A percentile compares a stretch with the other conserved stretches of the same genome.
Conservation (phyloP, 768 basidiomycete species). For the Tulasnella sp. region DNA sequence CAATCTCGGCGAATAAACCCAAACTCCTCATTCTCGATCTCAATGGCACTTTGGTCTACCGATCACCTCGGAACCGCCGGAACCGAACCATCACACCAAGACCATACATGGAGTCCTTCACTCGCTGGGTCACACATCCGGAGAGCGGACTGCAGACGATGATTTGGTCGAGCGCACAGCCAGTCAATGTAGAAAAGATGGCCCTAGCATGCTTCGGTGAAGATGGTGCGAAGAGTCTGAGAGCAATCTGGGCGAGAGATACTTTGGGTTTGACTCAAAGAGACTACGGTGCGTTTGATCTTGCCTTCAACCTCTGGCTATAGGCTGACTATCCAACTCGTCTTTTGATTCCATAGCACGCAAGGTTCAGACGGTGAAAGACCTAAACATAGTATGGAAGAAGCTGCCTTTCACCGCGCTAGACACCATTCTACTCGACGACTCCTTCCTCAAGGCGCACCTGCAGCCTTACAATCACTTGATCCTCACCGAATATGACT, state of each 20-base stretch:
- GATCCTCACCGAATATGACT: slow-evolving; percentile 15
- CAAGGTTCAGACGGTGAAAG: slow-evolving; percentile 55
- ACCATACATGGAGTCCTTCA: slow-evolving; percentile 55
- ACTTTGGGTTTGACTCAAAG: slow-evolving; percentile 52
- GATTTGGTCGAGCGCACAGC: slow-evolving; percentile 84
- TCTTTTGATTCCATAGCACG: too few species aligned
- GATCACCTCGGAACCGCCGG: background rate
- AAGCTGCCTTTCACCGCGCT: slow-evolving; percentile 36
- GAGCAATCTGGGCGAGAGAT: slow-evolving; percentile 65
- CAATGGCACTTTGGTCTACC: slow-evolving; percentile 17
- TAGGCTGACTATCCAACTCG: too few species aligned
- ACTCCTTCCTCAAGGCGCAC: slow-evolving; percentile 44
- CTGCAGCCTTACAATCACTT: slow-evolving; percentile 78
- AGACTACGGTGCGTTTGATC: slow-evolving; percentile 67
- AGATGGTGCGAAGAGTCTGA: slow-evolving; percentile 25
- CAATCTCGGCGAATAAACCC: background rate
- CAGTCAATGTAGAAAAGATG: slow-evolving; percentile 69
- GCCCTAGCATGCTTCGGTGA: slow-evolving; percentile 48
- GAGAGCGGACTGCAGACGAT: slow-evolving; percentile 75
- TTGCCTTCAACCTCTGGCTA: too few species aligned
- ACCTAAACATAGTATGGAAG: slow-evolving; percentile 61
- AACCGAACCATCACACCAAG: slow-evolving; percentile 34
- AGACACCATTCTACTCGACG: slow-evolving; percentile 43
- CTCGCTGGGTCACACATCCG: slow-evolving; percentile 51
- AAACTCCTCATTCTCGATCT: slow-evolving; percentile 18